Conservation (phyloP, 2,329 filamentous ascomycete genomes). For the Elsinoe necatrix region DNA sequence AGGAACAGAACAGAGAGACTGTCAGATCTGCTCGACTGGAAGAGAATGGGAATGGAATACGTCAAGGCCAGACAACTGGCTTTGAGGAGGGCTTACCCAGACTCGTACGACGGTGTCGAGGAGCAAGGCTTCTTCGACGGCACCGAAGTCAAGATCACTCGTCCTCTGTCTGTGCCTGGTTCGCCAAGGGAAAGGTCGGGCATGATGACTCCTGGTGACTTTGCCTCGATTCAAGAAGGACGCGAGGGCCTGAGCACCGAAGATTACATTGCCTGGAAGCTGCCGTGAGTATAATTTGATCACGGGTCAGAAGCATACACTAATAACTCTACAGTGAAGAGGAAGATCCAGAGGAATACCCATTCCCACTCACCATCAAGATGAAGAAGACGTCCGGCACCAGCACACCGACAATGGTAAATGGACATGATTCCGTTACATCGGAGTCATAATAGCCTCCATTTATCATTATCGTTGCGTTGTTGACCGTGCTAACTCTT, state of each 20-base stretch:
- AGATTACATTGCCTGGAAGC: slow-evolving; percentile 96
- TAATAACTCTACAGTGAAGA: slow-evolving; percentile 59
- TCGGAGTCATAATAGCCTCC: slow-evolving; percentile 7
- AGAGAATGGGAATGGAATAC: slow-evolving; percentile 98
- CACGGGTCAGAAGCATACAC: slow-evolving; percentile 15
- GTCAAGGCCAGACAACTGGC: slow-evolving; percentile 94
- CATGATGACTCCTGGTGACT: slow-evolving; percentile 99
- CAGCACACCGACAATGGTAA: slow-evolving; percentile 20
- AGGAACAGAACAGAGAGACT: slow-evolving; percentile 91
- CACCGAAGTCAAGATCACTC: slow-evolving; percentile 88
- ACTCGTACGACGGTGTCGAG: slow-evolving; percentile 67
- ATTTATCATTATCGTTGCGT: background rate
- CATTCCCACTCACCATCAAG: slow-evolving; percentile 60
- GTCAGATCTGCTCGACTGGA: slow-evolving; percentile 95
- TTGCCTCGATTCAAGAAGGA: slow-evolving; percentile 90
- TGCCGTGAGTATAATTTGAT: slow-evolving; percentile 63
- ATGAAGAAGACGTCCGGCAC: slow-evolving; percentile 29
- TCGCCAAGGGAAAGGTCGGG: slow-evolving; percentile 83
- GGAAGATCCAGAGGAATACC: slow-evolving; percentile 76
- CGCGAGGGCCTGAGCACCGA: slow-evolving; percentile 89
- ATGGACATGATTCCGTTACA: slow-evolving; percentile 18
- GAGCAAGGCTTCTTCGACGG: slow-evolving; percentile 87
- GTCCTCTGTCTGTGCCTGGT: slow-evolving; percentile 87
- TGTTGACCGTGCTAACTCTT: background rate
- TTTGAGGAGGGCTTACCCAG: slow-evolving; percentile 81